Evolutionary conservation across 768 basidiomycete genomes (phyloP).

Genomic region (Boletus pseudo-olivaceus): DNA sequence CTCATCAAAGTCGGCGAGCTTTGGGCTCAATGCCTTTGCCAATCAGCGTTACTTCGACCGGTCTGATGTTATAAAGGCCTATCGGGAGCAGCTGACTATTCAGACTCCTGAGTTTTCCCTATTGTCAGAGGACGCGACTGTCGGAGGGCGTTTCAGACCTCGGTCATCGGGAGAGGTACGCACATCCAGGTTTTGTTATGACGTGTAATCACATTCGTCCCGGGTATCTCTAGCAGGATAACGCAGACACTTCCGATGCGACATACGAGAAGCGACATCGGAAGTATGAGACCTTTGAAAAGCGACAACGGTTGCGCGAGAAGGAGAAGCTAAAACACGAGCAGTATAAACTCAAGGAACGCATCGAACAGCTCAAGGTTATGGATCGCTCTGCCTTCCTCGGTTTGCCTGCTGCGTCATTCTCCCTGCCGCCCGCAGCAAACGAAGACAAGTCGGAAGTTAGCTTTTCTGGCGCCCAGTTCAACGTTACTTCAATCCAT

Average conservation of each 20-base stretch:
- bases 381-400: slow-evolving; percentile 76
- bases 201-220: slow-evolving; percentile 8
- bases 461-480: slow-evolving; percentile 32
- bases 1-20: slow-evolving; percentile 35
- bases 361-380: slow-evolving; percentile 75
- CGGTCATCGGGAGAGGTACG: slow-evolving; percentile 69
- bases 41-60: slow-evolving; percentile 76
- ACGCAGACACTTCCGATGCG: slow-evolving; percentile 72
- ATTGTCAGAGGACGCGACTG: slow-evolving; percentile 47
- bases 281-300: slow-evolving; percentile 85
- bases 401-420: slow-evolving; percentile 53
- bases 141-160: slow-evolving; percentile 69
- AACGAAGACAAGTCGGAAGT: slow-evolving; percentile 27
- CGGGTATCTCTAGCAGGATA: slow-evolving; percentile 36
- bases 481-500: slow-evolving; percentile 37
- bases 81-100: slow-evolving; percentile 64
- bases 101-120: slow-evolving; percentile 71
- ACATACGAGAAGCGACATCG: slow-evolving; percentile 80
- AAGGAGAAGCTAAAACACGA: slow-evolving; percentile 91
- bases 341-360: slow-evolving; percentile 86
- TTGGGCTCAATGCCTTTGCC: slow-evolving; percentile 52
- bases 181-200: slow-evolving; percentile 10
- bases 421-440: slow-evolving; percentile 37
- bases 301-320: slow-evolving; percentile 78
- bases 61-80: slow-evolving; percentile 70